These are phyloP conservation scores for Saccharomyces hybrid DNA, from an alignment of 1,139 yeast genomes.

Conservation along the genomic window DNA sequence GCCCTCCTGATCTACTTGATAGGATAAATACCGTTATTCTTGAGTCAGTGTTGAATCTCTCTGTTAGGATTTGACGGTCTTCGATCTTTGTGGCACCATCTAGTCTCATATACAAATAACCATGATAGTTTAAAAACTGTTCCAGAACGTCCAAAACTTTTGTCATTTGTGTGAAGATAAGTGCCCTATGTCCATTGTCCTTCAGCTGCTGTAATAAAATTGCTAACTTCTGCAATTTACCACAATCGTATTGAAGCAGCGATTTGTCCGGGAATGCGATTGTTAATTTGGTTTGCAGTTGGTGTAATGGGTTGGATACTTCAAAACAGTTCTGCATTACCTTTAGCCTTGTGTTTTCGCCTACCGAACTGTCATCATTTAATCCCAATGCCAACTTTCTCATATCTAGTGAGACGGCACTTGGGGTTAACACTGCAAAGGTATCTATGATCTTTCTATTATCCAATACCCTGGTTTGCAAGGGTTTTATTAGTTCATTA, in stretches of 20 bases:
- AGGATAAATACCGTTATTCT: conserved; percentile 85
- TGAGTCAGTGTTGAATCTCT: conserved; percentile 80
- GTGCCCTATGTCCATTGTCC: conserved; percentile 83
- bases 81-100: conserved; percentile 98
- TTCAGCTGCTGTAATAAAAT: conserved; percentile 65
- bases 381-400: conserved; percentile 41
- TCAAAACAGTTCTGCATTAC: conserved; percentile 37
- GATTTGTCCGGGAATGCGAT: conserved; percentile 96
- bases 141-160: conserved; percentile 89
- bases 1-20: conserved; percentile 95
- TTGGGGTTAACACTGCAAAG: conserved; percentile 83
- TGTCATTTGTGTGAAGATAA: conserved; percentile 98
- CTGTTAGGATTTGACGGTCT: conserved; percentile 91
- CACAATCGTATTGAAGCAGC: conserved; percentile 90
- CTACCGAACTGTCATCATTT: conserved; percentile 19
- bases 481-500: conserved; percentile 30
- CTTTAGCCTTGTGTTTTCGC: conserved; percentile 30
- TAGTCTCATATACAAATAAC: conserved; percentile 86
- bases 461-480: conserved; percentile 35
- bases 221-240: conserved; percentile 85
- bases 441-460: conserved; percentile 51
- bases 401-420: conserved; percentile 73
- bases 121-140: conserved; percentile 89
- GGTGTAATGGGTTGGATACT: conserved; percentile 64
- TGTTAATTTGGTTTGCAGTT: conserved; percentile 76